phyloP scores from a whole-genome alignment of 73 alveolate genomes.

The Paramecium bursaria region DNA sequence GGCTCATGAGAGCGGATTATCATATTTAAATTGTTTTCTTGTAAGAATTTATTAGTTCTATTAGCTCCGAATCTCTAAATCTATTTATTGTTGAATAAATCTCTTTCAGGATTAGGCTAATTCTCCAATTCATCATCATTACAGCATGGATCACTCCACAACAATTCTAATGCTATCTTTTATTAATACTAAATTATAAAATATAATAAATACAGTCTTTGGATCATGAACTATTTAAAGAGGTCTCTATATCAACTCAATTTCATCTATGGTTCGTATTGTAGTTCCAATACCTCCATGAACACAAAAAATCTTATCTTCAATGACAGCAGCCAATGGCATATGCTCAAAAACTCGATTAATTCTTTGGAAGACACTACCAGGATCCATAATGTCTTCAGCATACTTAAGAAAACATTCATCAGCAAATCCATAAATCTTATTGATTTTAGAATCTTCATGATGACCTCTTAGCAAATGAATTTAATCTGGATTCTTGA shows the following conservation, averaged over 20 bases:
- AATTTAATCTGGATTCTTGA: conserved; percentile 72
- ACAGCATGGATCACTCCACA: conserved; percentile 89
- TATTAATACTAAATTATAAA: conserved; percentile 60
- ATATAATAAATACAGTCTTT: conserved; percentile 68
- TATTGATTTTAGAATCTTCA: conserved; percentile 85
- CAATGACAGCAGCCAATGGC: conserved; percentile 86
- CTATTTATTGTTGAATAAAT: conserved; percentile 79
- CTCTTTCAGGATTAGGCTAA: conserved; percentile 83
- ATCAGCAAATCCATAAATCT: conserved; percentile 84
- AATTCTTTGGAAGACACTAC: conserved; percentile 79
- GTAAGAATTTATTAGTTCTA: conserved; percentile 84
- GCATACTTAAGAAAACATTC: conserved; percentile 80
- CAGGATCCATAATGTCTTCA: conserved; percentile 83
- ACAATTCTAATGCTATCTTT: conserved; percentile 81
- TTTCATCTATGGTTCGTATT: conserved; percentile 80
- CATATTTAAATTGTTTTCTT: conserved; percentile 82
- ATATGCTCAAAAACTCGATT: conserved; percentile 84
- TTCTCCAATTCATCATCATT: conserved; percentile 82
- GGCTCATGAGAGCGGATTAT: conserved; percentile 87
- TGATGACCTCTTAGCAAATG: conserved; percentile 83
- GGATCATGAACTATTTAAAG: conserved; percentile 81
- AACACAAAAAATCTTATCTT: conserved; percentile 76
- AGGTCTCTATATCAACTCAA: conserved; percentile 83
- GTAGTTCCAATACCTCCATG: conserved; percentile 94
- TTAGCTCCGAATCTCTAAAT: conserved; percentile 85